Percentiles rank a stretch among this genome's conserved stretches.
These are phyloP conservation scores for Cytidiella melzeri DNA, from an alignment of 768 basidiomycete genomes.

Conservation along the genomic window DNA sequence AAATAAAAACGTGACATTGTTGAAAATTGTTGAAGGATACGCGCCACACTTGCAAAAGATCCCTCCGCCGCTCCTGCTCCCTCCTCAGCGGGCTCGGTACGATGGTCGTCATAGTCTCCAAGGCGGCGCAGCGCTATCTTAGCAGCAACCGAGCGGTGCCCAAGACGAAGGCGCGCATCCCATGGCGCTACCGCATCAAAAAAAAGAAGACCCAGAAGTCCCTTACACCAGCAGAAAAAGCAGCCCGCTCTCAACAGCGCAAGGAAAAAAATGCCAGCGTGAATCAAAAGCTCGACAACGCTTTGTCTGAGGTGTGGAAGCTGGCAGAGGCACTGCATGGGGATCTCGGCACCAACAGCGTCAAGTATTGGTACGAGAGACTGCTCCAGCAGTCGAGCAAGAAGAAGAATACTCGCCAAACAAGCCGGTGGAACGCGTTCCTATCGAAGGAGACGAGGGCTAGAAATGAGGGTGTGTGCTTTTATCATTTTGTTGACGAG, in stretches of 20 bases:
- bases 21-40: too few species aligned
- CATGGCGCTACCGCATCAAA: not conserved
- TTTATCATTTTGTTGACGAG: not conserved
- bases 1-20: not conserved
- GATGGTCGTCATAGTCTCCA: not conserved
- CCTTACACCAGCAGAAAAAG: not conserved
- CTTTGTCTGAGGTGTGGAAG: not conserved
- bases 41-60: too few species aligned
- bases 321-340: not conserved
- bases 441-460: not conserved
- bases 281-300: not conserved
- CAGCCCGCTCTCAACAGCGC: not conserved
- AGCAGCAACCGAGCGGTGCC: not conserved
- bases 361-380: not conserved
- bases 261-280: not conserved
- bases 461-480: slow-evolving; percentile 1
- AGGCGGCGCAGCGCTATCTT: not conserved
- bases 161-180: not conserved
- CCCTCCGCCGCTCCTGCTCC: too few species aligned
- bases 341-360: not conserved
- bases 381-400: not conserved
- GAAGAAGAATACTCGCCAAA: not conserved
- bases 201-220: not conserved
- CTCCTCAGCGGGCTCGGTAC: too few species aligned
- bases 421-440: slow-evolving; percentile 6